A percentile compares a stretch with the other conserved stretches of the same genome.
phyloP scores from a whole-genome alignment of 2,329 filamentous ascomycete species.

The Alternaria gaisen region DNA sequence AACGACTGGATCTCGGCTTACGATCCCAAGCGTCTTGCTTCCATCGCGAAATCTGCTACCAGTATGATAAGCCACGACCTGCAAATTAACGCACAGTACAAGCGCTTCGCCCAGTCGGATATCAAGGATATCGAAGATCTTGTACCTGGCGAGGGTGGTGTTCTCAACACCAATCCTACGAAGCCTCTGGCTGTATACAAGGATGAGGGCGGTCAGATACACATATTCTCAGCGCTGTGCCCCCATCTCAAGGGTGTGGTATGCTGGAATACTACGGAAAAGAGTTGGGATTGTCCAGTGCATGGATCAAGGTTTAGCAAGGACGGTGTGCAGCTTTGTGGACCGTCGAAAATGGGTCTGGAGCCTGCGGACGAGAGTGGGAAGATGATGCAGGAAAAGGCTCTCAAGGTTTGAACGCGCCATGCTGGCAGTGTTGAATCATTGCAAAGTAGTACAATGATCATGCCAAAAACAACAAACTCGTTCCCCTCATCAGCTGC shows the following conservation, averaged over 20 bases:
- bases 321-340: slow-evolving; percentile 54
- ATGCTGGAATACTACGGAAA: slow-evolving; percentile 61
- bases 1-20: slow-evolving; percentile 63
- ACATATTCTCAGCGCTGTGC: slow-evolving; percentile 63
- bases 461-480: not conserved
- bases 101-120: slow-evolving; percentile 62
- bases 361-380: slow-evolving; percentile 43
- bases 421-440: not conserved
- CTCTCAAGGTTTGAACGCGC: slow-evolving; percentile 2
- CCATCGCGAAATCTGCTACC: slow-evolving; percentile 57
- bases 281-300: slow-evolving; percentile 60
- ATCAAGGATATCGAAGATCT: slow-evolving; percentile 67
- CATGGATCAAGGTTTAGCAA: slow-evolving; percentile 56
- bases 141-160: slow-evolving; percentile 59
- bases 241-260: slow-evolving; percentile 66
- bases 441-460: not conserved
- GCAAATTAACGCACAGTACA: slow-evolving; percentile 66
- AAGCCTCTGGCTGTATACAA: slow-evolving; percentile 66
- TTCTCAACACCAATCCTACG: slow-evolving; percentile 59
- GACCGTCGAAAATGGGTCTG: slow-evolving; percentile 52
- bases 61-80: slow-evolving; percentile 61
- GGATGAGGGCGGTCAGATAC: slow-evolving; percentile 61
- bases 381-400: slow-evolving; percentile 31
- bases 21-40: slow-evolving; percentile 58
- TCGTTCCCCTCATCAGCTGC: not conserved